Percentiles rank a stretch among this genome's conserved stretches.
phyloP scores from a whole-genome alignment of 495 filamentous ascomycete species.

The Thozetella sp. region DNA sequence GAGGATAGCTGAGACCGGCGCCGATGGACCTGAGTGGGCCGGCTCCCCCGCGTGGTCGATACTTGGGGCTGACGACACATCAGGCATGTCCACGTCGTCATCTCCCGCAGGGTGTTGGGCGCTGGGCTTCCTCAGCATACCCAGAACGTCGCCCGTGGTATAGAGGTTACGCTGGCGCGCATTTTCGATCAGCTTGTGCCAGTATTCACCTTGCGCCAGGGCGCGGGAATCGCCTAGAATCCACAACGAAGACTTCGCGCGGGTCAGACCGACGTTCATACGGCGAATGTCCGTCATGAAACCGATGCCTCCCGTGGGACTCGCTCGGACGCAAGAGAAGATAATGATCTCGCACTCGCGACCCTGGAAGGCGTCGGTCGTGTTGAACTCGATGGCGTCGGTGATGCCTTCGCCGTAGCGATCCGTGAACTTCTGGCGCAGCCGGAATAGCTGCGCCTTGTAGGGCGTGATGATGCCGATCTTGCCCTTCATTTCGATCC shows the following conservation, averaged over 20 bases:
- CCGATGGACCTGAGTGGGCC: background rate
- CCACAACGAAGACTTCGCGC: slow-evolving; percentile 94
- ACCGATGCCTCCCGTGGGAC: slow-evolving; percentile 85
- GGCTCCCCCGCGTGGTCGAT: background rate
- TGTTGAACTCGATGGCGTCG: slow-evolving; percentile 90
- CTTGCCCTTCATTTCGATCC: slow-evolving; percentile 74
- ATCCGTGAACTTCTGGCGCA: slow-evolving; percentile 70
- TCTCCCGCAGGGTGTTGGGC: slow-evolving; percentile 11
- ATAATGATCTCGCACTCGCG: slow-evolving; percentile 97
- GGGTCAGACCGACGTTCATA: slow-evolving; percentile 98
- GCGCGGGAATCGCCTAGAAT: slow-evolving; percentile 90
- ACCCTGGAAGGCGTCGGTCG: slow-evolving; percentile 96
- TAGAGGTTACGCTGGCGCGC: slow-evolving; percentile 75
- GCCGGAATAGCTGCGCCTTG: slow-evolving; percentile 84
- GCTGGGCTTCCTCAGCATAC: slow-evolving; percentile 37
- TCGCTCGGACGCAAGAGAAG: slow-evolving; percentile 96
- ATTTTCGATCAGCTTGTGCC: slow-evolving; percentile 81
- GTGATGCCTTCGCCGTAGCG: slow-evolving; percentile 76
- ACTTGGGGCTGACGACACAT: slow-evolving; percentile 5
- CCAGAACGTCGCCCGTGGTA: slow-evolving; percentile 65
- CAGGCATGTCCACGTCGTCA: slow-evolving; percentile 26
- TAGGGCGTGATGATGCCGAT: slow-evolving; percentile 98
- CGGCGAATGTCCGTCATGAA: slow-evolving; percentile 97
- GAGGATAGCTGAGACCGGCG: no score
- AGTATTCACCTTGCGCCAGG: slow-evolving; percentile 84